These are phyloP conservation scores for Fraxinus americana DNA, from an alignment of 257 asterid genomes.

Conservation along the genomic window DNA sequence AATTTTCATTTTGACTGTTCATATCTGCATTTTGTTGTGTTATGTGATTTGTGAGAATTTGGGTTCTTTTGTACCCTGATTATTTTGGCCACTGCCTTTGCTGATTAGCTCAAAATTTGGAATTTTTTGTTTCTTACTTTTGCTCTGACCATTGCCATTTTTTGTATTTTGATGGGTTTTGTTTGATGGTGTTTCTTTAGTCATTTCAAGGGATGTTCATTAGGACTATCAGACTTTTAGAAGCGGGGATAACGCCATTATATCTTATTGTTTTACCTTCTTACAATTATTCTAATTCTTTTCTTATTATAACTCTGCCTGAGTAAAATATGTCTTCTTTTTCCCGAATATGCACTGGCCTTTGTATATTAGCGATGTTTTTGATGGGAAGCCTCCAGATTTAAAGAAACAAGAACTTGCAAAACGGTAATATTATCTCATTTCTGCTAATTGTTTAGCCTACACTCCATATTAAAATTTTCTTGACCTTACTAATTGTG, in stretches of 20 bases:
- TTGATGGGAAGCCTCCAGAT: slow-evolving; percentile 96
- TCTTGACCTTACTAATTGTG: slow-evolving; percentile 11
- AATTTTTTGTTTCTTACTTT: neutral
- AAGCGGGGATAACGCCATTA: slow-evolving; percentile 99
- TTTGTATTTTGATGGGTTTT: neutral
- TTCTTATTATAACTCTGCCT: neutral
- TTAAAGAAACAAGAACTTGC: slow-evolving; percentile 95
- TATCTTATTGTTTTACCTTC: slow-evolving; percentile 36
- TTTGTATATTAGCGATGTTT: slow-evolving; percentile 66
- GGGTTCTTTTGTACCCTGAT: neutral
- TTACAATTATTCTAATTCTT: neutral
- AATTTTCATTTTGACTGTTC: neutral
- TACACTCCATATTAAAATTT: slow-evolving; percentile 9
- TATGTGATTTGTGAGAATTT: neutral
- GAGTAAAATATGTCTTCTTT: neutral
- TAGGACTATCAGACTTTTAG: slow-evolving; percentile 92
- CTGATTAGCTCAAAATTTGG: neutral
- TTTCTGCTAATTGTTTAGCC: slow-evolving; percentile 19
- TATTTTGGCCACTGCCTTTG: neutral
- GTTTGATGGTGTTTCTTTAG: slow-evolving; percentile 37
- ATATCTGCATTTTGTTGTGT: neutral
- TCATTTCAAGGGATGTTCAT: slow-evolving; percentile 94
- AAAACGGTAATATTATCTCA: slow-evolving; percentile 64
- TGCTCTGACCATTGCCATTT: neutral
- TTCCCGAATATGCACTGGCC: slow-evolving; percentile 9